Evolutionary conservation across 441 rosid species (phyloP).

Genomic region (Populus tomentosa): DNA sequence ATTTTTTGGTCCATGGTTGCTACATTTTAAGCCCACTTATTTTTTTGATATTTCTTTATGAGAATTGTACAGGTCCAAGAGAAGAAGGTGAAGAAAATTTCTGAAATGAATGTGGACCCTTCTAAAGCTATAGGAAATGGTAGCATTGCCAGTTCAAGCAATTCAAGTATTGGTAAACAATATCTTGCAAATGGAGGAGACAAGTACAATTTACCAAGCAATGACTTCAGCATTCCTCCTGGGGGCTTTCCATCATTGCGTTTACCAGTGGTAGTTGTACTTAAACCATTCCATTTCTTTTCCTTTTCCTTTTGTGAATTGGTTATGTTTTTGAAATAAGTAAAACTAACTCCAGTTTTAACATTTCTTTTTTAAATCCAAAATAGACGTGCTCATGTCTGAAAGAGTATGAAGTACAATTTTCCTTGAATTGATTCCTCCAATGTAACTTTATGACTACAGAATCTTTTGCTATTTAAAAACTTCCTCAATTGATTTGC

Average conservation of each 20-base stretch:
- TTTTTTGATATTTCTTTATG: constrained; percentile 11
- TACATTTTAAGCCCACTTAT: constrained; percentile 6
- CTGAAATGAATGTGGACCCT: constrained; percentile 75
- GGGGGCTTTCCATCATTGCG: constrained; percentile 78
- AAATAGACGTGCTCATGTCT: background rate
- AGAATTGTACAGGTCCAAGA: constrained; percentile 73
- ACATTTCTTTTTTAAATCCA: too few relatives aligned
- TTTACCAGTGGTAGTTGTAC: constrained; percentile 91
- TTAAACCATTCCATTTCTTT: constrained; percentile 16
- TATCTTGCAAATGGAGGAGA: constrained; percentile 64
- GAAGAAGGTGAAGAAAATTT: constrained; percentile 87
- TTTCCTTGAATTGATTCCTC: background rate
- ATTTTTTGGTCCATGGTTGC: background rate
- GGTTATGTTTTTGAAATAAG: constrained; percentile 1
- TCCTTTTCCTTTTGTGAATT: constrained; percentile 5
- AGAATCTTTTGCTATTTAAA: background rate
- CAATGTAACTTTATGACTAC: background rate
- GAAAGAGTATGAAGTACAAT: background rate
- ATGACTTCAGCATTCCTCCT: constrained; percentile 57
- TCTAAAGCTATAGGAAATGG: constrained; percentile 66
- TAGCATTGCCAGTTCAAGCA: constrained; percentile 57
- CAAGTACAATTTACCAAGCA: constrained; percentile 38
- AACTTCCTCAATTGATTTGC: background rate
- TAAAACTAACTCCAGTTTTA: background rate
- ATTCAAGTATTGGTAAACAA: constrained; percentile 38